Conservation (phyloP, 176 grass and related monocot species). For the Ampelocalamus luodianensis region DNA sequence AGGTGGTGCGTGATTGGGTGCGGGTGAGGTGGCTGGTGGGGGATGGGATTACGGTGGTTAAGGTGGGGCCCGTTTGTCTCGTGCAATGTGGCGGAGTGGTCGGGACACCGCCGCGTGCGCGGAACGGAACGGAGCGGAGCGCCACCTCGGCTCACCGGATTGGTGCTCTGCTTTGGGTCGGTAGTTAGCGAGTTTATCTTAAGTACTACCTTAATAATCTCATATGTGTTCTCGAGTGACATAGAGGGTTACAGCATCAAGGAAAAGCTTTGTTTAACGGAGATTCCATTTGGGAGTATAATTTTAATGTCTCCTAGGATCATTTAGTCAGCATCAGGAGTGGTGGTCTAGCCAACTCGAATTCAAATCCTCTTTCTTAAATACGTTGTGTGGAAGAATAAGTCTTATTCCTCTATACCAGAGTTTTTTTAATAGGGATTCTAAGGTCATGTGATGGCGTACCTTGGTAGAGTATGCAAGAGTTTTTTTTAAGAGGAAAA, state of each 20-base stretch:
- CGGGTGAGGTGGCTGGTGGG: not conserved
- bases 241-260: not conserved
- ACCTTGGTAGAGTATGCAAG: no score
- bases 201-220: conserved; percentile 1
- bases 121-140: not conserved
- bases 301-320: no score
- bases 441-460: no score
- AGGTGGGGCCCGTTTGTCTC: not conserved
- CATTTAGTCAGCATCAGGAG: no score
- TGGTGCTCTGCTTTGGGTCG: not conserved
- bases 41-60: not conserved
- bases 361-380: no score
- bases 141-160: not conserved
- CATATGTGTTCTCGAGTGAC: not conserved
- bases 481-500: no score
- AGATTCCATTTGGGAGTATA: no score
- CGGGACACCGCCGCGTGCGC: not conserved
- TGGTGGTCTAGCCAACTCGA: no score
- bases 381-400: no score
- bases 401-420: no score
- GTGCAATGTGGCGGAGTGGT: not conserved
- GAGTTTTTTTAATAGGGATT: no score
- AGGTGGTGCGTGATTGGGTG: not conserved
- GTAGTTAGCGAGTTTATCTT: not conserved
- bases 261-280: not conserved